A percentile compares a stretch with the other conserved stretches of the same genome.
phyloP scores from a whole-genome alignment of 495 filamentous ascomycete species.

The Massariosphaeria phaeospora region DNA sequence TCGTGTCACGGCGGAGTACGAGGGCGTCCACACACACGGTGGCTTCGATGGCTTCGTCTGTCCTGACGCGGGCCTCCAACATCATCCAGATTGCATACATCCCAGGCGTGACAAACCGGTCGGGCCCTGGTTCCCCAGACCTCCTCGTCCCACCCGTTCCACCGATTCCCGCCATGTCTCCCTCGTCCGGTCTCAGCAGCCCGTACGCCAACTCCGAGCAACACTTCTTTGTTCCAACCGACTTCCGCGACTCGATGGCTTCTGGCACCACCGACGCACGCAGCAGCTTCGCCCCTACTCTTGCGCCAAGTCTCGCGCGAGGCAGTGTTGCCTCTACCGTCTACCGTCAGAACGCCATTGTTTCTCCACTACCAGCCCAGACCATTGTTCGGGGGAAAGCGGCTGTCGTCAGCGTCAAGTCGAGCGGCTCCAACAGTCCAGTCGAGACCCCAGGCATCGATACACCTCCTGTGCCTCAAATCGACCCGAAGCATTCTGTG shows the following conservation, averaged over 20 bases:
- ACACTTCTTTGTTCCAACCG: conserved; percentile 91
- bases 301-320: conserved; percentile 58
- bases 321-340: conserved; percentile 87
- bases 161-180: conserved; percentile 64
- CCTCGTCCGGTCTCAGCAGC: conserved; percentile 48
- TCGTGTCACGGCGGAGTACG: conserved; percentile 57
- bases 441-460: conserved; percentile 18
- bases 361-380: conserved; percentile 74
- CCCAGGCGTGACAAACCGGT: conserved; percentile 91
- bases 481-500: conserved; percentile 27
- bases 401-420: conserved; percentile 81
- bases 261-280: conserved; percentile 59
- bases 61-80: conserved; percentile 92
- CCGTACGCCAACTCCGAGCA: conserved; percentile 61
- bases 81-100: conserved; percentile 99
- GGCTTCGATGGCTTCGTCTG: conserved; percentile 87
- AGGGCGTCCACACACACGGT: conserved; percentile 81
- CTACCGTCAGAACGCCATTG: conserved; percentile 80
- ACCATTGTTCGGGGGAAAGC: conserved; percentile 80
- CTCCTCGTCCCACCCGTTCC: conserved; percentile 88
- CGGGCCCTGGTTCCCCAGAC: conserved; percentile 72
- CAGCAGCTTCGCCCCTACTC: conserved; percentile 55
- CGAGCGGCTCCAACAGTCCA: conserved; percentile 43
- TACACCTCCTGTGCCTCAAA: conserved; percentile 32
- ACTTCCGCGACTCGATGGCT: conserved; percentile 83